Percentiles rank a stretch among this genome's conserved stretches.
These are phyloP conservation scores for Colletotrichum tropicicola DNA, from an alignment of 2,329 filamentous ascomycete species.

Conservation along the genomic window DNA sequence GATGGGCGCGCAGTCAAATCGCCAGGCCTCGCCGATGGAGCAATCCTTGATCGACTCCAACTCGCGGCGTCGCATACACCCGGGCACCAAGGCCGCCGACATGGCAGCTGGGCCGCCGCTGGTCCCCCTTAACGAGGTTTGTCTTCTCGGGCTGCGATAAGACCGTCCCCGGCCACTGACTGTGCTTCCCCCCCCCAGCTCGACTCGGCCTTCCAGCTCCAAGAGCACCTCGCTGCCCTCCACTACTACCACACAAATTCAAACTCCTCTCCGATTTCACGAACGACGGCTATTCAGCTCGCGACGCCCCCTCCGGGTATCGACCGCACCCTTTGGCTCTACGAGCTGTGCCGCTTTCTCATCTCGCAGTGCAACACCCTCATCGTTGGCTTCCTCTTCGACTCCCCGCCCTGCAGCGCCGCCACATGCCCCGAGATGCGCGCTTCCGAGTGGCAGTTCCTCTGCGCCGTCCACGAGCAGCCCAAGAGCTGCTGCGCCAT, in stretches of 20 bases:
- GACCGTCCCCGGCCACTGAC: background rate
- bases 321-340: constrained; percentile 92
- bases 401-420: constrained; percentile 87
- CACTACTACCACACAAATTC: constrained; percentile 81
- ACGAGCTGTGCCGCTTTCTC: constrained; percentile 96
- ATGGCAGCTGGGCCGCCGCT: constrained; percentile 94
- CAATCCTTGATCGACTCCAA: constrained; percentile 74
- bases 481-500: constrained; percentile 98
- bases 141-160: constrained; percentile 37
- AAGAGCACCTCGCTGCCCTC: constrained; percentile 94
- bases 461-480: constrained; percentile 96
- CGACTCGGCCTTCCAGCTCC: constrained; percentile 95
- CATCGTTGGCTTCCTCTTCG: constrained; percentile 91
- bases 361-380: constrained; percentile 94
- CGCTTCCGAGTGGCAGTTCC: constrained; percentile 98
- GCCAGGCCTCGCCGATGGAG: constrained; percentile 69
- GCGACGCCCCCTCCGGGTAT: constrained; percentile 83
- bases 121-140: constrained; percentile 83
- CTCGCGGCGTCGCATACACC: constrained; percentile 85
- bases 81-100: constrained; percentile 89
- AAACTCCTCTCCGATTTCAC: constrained; percentile 76
- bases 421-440: constrained; percentile 97
- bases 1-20: constrained; percentile 62
- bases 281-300: constrained; percentile 78
- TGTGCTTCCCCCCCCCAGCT: constrained; percentile 64